These are phyloP conservation scores for Pinguiococcus pyrenoidosus DNA, from an alignment of 108 stramenopile species.

Conservation along the genomic window DNA sequence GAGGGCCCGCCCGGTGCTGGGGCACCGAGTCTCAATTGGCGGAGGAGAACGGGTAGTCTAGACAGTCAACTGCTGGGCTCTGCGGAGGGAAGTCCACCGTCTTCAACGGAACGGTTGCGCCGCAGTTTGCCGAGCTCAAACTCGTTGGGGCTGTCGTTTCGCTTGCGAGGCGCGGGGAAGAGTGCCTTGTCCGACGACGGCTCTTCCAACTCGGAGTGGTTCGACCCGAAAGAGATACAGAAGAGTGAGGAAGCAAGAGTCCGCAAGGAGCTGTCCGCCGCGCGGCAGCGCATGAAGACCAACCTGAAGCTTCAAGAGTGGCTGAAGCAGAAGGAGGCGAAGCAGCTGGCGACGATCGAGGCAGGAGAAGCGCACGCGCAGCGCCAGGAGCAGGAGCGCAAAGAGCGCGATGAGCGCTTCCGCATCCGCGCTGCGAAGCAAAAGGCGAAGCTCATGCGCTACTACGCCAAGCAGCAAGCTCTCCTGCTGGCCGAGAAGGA, in stretches of 20 bases:
- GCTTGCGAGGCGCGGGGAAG: slow-evolving; percentile 12
- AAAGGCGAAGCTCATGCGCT: slow-evolving; percentile 32
- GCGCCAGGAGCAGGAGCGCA: slow-evolving; percentile 10
- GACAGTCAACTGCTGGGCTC: too few relatives aligned
- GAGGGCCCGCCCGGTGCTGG: too few relatives aligned
- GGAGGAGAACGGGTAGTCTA: too few relatives aligned
- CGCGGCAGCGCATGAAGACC: slow-evolving; percentile 31
- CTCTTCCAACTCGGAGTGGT: not conserved
- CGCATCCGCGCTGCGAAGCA: slow-evolving; percentile 27
- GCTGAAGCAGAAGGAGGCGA: slow-evolving; percentile 33
- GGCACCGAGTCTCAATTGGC: too few relatives aligned
- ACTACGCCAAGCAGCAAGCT: slow-evolving; percentile 1
- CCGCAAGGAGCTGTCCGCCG: not conserved
- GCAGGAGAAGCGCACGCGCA: slow-evolving; percentile 16
- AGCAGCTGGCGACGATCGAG: slow-evolving; percentile 19
- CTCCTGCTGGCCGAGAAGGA: too few relatives aligned
- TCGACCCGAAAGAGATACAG: not conserved
- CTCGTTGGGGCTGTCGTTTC: too few relatives aligned
- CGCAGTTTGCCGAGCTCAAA: too few relatives aligned
- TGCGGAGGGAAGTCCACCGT: too few relatives aligned
- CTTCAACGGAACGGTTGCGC: too few relatives aligned
- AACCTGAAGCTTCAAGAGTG: slow-evolving; percentile 38
- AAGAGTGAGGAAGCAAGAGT: not conserved
- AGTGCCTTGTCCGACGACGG: not conserved
- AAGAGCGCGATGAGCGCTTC: slow-evolving; percentile 20